A percentile compares a stretch with the other conserved stretches of the same genome.
Evolutionary conservation across 176 grass and related monocot genomes (phyloP).

Genomic region (Oryza meridionalis): DNA sequence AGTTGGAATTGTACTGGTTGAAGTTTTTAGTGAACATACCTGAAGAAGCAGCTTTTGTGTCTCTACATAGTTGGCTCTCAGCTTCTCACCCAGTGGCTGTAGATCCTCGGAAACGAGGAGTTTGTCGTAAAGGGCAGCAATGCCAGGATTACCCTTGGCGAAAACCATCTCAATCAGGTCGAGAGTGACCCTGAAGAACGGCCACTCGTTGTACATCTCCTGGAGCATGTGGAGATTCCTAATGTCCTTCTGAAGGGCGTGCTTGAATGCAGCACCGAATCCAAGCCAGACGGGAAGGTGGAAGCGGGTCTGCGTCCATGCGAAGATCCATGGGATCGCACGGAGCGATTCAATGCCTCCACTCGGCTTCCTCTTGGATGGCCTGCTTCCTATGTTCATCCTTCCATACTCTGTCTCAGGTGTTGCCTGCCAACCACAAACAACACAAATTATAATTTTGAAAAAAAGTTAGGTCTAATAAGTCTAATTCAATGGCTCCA

Average conservation of each 20-base stretch:
- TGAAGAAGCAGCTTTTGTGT: conserved; percentile 74
- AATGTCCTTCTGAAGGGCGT: conserved; percentile 69
- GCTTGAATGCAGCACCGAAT: conserved; percentile 72
- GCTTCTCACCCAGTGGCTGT: conserved; percentile 51
- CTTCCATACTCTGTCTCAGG: conserved; percentile 81
- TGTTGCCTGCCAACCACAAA: conserved; percentile 59
- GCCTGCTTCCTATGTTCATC: conserved; percentile 89
- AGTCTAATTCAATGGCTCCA: background rate
- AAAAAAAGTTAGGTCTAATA: background rate
- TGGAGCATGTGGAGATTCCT: conserved; percentile 65
- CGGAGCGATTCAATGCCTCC: conserved; percentile 82
- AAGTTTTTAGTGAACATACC: conserved; percentile 30
- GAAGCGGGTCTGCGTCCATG: conserved; percentile 80
- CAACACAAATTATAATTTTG: conserved; percentile 10
- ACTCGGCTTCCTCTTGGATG: conserved; percentile 77
- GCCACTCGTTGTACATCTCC: conserved; percentile 82
- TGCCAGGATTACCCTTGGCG: conserved; percentile 76
- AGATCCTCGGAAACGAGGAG: conserved; percentile 72
- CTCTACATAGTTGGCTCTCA: conserved; percentile 67
- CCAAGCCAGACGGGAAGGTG: conserved; percentile 80
- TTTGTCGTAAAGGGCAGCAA: conserved; percentile 75
- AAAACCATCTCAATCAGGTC: conserved; percentile 91
- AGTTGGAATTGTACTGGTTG: background rate
- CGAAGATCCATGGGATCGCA: conserved; percentile 88
- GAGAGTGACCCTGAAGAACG: conserved; percentile 82